These are phyloP conservation scores for Teratosphaeria destructans DNA, from an alignment of 2,329 filamentous ascomycete genomes.

Conservation along the genomic window DNA sequence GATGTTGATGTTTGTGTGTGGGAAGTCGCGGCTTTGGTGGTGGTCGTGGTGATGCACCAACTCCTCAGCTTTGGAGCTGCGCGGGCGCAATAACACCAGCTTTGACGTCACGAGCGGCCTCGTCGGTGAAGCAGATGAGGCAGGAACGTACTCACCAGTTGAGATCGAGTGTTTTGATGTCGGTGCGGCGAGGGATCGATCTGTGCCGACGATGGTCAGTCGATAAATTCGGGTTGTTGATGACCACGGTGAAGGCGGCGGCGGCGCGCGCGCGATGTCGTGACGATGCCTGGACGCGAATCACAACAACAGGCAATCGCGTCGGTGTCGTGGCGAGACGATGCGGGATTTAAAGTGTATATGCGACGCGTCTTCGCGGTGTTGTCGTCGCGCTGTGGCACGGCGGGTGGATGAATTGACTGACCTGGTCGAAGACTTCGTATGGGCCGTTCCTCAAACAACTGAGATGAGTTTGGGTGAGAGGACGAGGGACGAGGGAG, in stretches of 20 bases:
- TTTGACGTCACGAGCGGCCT: conserved; percentile 8
- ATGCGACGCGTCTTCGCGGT: neutral
- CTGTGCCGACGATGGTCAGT: neutral
- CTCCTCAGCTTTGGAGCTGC: conserved; percentile 8
- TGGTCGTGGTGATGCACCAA: neutral
- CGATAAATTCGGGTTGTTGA: conserved; percentile 3
- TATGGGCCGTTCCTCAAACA: neutral
- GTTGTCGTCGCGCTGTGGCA: neutral
- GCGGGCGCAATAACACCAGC: conserved; percentile 12
- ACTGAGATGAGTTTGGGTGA: neutral
- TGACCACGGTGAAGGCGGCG: conserved; percentile 1
- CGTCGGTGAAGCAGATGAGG: conserved; percentile 1
- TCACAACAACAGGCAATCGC: conserved; percentile 7
- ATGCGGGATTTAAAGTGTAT: neutral
- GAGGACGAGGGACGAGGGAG: neutral
- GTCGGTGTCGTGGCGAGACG: neutral
- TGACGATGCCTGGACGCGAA: conserved; percentile 5
- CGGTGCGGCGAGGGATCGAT: conserved; percentile 1
- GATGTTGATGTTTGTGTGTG: conserved; percentile 5
- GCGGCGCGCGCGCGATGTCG: neutral
- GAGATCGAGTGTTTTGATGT: conserved; percentile 1
- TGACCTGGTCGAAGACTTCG: neutral
- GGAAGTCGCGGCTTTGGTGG: conserved; percentile 1
- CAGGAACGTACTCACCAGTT: conserved; percentile 7
- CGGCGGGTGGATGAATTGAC: neutral